These are phyloP conservation scores for Silybum marianum DNA, from an alignment of 129 eudicot genomes.

Conservation along the genomic window DNA sequence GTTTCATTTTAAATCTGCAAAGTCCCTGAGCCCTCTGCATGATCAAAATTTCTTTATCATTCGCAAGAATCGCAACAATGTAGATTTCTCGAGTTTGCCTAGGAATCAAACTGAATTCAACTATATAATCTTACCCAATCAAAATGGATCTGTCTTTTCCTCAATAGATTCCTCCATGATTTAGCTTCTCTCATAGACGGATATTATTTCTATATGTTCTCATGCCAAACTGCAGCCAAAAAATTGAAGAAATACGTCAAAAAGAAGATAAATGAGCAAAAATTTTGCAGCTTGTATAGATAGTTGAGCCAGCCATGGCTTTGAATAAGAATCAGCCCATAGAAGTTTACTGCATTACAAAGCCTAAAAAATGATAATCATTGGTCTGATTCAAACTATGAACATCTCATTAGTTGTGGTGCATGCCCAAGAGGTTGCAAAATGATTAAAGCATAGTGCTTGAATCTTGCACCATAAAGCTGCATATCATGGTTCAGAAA, in stretches of 20 bases:
- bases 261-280: constrained; percentile 23
- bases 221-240: constrained; percentile 57
- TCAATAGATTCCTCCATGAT: constrained; percentile 67
- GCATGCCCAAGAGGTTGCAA: not conserved
- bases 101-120: constrained; percentile 1
- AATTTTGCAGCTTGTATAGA: not conserved
- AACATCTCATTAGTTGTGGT: not conserved
- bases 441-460: not conserved
- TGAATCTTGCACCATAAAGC: not conserved
- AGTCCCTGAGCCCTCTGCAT: constrained; percentile 50
- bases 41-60: constrained; percentile 19
- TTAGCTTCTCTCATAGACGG: constrained; percentile 66
- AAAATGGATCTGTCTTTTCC: constrained; percentile 43
- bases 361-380: not conserved
- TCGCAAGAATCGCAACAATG: constrained; percentile 8
- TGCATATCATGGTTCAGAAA: constrained; percentile 3
- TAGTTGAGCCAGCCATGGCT: not conserved
- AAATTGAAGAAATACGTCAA: constrained; percentile 26
- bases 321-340: not conserved
- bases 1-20: constrained; percentile 60
- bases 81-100: constrained; percentile 3
- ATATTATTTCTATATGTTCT: constrained; percentile 35
- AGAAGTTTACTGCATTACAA: not conserved
- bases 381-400: not conserved
- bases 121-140: constrained; percentile 59